Percentiles rank a stretch among this genome's conserved stretches.
phyloP scores from a whole-genome alignment of 75 land plant species.

The Gnetum montanum region DNA sequence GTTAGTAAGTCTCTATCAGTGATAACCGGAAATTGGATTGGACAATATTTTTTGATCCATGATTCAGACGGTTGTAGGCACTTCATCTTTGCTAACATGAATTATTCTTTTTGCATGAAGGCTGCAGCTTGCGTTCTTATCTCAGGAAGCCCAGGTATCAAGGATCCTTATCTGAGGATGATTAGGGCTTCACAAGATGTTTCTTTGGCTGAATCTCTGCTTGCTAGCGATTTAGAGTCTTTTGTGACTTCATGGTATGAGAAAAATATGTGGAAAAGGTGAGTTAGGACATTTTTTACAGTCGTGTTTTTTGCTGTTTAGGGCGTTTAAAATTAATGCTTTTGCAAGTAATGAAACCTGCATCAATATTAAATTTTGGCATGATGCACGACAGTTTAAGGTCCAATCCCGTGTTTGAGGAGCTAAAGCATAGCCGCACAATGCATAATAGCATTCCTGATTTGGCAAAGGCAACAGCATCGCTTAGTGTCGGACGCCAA shows the following conservation, averaged over 20 bases:
- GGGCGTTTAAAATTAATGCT: too few relatives aligned
- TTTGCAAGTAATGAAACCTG: background rate
- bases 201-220: conserved; percentile 39
- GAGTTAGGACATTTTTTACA: background rate
- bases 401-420: conserved; percentile 53
- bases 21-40: too few relatives aligned
- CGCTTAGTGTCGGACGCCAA: conserved; percentile 73
- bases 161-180: conserved; percentile 26
- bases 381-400: conserved; percentile 46
- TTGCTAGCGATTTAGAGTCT: conserved; percentile 32
- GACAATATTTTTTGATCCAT: too few relatives aligned
- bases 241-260: conserved; percentile 79
- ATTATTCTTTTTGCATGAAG: conserved; percentile 26
- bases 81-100: too few relatives aligned
- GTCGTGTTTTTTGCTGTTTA: background rate
- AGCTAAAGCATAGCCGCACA: conserved; percentile 28
- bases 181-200: conserved; percentile 54
- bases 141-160: conserved; percentile 93
- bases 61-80: background rate
- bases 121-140: conserved; percentile 56
- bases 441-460: conserved; percentile 32
- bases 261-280: conserved; percentile 81
- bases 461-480: conserved; percentile 47
- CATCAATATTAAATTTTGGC: background rate
- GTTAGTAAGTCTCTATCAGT: too few relatives aligned